Evolutionary conservation across 371 early-diverging fungal species (phyloP), one percentile per base, ranked within the genome.

Genomic region (Lichtheimia corymbifera): DNA sequence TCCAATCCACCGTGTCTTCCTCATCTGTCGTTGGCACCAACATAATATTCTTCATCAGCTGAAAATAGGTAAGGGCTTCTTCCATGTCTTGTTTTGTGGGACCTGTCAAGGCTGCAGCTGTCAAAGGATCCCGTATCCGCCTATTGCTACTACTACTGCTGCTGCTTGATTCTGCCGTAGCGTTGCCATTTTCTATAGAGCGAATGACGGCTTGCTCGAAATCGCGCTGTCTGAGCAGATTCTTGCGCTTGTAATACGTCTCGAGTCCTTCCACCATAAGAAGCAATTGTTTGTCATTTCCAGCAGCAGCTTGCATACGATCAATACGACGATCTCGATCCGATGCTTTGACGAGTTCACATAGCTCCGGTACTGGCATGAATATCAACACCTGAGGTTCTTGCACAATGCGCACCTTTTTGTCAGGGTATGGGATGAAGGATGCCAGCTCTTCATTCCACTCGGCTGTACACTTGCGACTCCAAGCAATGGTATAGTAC

Each of bases 201-300:
- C 58, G 51, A 41, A 76, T 59, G 7, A 84, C 79, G 30, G 72
- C 64, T 3, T 62, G 50, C 14, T 74, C 70, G 50, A 85, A 83
- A 15, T 70, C 58, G 4, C 74, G 67, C 27, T 75, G 73, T 42
- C 67, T 43, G 25, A 55, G n/a, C 18, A 59, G 43, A 17, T 35
- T 74, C 53, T 66, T 74, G 64, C 66, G 67, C 50, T 77, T 79
- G 55, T 78, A 77, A 63, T 86, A 87, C 0, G 55, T 60, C 18
- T 83, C 76, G 24, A 86, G 30, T 0, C 85, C 86, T 68, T 88
- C 87, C 17, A 86, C 57, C 50, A 90, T 56, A 3, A 83, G 20
- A 22, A 88, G 59, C 1, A 82, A 51, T 45, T 76, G 76, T 9
- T 40, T 25, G 30, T 15, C 40, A 3, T 20, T 20, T 18, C 50